Conservation (phyloP, 352 stramenopile genomes). For the Globisporangium abappressorium region DNA sequence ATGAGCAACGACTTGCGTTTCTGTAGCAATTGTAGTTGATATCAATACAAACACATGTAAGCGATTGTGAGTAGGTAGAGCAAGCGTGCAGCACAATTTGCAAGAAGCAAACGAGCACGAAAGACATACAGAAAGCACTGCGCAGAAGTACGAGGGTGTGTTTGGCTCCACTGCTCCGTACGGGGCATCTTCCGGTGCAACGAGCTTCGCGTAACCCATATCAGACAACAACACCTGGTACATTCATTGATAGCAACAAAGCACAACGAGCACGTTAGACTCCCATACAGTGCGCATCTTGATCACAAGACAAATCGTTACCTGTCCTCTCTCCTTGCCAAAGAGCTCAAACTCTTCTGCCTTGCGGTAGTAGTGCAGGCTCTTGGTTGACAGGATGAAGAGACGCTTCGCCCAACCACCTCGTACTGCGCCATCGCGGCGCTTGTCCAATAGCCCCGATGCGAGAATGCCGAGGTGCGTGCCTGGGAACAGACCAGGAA, state of each 20-base stretch:
- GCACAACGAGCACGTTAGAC: neutral
- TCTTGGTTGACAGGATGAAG: conserved; percentile 79
- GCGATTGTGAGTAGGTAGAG: neutral
- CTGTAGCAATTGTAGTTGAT: conserved; percentile 20
- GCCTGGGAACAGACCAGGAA: conserved; percentile 67
- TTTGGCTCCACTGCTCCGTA: conserved; percentile 65
- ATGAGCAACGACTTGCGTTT: conserved; percentile 77
- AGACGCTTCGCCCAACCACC: conserved; percentile 77
- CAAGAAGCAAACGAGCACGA: neutral
- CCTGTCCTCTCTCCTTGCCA: conserved; percentile 77
- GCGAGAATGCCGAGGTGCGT: conserved; percentile 75
- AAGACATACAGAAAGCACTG: conserved; percentile 65
- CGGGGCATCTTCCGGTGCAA: conserved; percentile 71
- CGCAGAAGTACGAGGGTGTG: conserved; percentile 57
- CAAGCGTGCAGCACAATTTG: neutral
- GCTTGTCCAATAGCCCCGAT: conserved; percentile 77
- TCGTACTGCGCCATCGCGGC: conserved; percentile 76
- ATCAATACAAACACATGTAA: neutral
- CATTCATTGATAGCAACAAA: neutral
- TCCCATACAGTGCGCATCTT: neutral
- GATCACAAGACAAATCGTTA: conserved; percentile 3
- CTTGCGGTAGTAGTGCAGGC: conserved; percentile 85
- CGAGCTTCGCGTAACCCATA: conserved; percentile 74
- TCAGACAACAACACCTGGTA: conserved; percentile 49
- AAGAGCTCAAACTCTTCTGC: conserved; percentile 80